Evolutionary conservation across 2,329 filamentous ascomycete species (phyloP).

Genomic region (Plectosphaerella cucumerina): DNA sequence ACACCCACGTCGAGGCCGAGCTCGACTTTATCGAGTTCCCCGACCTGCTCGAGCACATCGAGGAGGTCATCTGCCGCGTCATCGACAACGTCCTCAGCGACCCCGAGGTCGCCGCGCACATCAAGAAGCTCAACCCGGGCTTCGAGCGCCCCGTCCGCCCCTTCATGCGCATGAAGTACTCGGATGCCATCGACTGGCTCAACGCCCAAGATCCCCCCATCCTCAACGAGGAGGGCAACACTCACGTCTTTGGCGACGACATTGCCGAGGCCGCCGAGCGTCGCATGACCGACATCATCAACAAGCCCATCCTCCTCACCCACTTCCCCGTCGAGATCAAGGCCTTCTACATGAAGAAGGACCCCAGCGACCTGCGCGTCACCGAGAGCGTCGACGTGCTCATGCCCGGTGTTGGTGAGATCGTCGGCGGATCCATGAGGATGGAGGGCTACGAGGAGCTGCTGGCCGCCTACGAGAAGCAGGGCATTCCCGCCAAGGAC

Average conservation of each 20-base stretch:
- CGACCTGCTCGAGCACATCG: constrained; percentile 82
- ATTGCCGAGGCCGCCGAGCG: constrained; percentile 97
- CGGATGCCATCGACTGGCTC: constrained; percentile 92
- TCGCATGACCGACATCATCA: constrained; percentile 94
- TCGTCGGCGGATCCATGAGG: constrained; percentile 94
- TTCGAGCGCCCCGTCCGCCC: constrained; percentile 80
- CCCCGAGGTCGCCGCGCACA: constrained; percentile 63
- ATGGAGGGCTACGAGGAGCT: constrained; percentile 89
- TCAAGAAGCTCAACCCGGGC: constrained; percentile 86
- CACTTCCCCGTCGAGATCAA: constrained; percentile 98
- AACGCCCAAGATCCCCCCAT: constrained; percentile 75
- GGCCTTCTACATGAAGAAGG: constrained; percentile 98
- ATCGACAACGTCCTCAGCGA: constrained; percentile 74
- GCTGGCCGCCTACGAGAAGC: constrained; percentile 79
- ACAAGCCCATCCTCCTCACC: constrained; percentile 90
- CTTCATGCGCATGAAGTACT: constrained; percentile 93
- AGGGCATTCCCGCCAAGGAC: constrained; percentile 76
- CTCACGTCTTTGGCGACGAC: constrained; percentile 91
- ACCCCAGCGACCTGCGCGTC: constrained; percentile 70
- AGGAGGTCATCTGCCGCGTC: constrained; percentile 81
- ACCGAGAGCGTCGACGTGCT: constrained; percentile 86
- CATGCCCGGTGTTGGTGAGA: constrained; percentile 94
- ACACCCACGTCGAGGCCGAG: constrained; percentile 95
- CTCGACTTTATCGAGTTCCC: constrained; percentile 93
- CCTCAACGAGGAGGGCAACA: constrained; percentile 85